These are phyloP conservation scores for Phlebopus sp. DNA, from an alignment of 1,284 basidiomycete genomes.

Conservation along the genomic window DNA sequence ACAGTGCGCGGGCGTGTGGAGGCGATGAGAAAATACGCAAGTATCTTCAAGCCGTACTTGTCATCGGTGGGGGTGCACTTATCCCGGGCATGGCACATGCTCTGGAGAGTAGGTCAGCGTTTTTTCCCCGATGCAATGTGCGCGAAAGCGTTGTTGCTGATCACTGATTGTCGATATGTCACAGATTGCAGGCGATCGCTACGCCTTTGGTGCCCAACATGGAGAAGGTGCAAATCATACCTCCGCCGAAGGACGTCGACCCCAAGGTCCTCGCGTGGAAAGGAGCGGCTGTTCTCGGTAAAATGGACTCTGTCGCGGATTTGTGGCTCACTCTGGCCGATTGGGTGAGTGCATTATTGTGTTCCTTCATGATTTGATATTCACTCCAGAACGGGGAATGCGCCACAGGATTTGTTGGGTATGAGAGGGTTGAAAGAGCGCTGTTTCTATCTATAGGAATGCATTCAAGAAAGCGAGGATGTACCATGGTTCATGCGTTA, in stretches of 20 bases:
- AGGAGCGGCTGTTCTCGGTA: slow-evolving; percentile 89
- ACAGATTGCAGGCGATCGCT: slow-evolving; percentile 78
- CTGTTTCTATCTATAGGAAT: slow-evolving; percentile 63
- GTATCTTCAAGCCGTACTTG: slow-evolving; percentile 84
- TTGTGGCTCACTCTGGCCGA: slow-evolving; percentile 87
- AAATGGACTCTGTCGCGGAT: slow-evolving; percentile 87
- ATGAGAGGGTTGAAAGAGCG: slow-evolving; percentile 79
- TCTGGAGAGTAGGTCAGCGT: slow-evolving; percentile 68
- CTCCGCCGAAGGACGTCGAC: slow-evolving; percentile 91
- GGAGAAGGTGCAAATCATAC: slow-evolving; percentile 86
- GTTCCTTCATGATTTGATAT: slow-evolving; percentile 7
- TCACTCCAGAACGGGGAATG: background rate
- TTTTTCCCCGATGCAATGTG: background rate
- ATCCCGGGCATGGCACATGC: slow-evolving; percentile 77
- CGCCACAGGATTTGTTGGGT: slow-evolving; percentile 64
- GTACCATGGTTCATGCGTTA: background rate
- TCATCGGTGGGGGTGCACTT: slow-evolving; percentile 81
- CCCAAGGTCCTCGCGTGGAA: slow-evolving; percentile 92
- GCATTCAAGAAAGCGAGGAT: background rate
- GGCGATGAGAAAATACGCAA: slow-evolving; percentile 90
- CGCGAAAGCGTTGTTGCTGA: slow-evolving; percentile 9
- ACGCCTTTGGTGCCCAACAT: slow-evolving; percentile 78
- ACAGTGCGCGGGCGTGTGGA: slow-evolving; percentile 81
- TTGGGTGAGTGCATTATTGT: slow-evolving; percentile 59
- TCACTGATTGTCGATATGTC: slow-evolving; percentile 8